A percentile compares a stretch with the other conserved stretches of the same genome.
Evolutionary conservation across 2,329 filamentous ascomycete species (phyloP).

Genomic region (Hypomyces perniciosus): DNA sequence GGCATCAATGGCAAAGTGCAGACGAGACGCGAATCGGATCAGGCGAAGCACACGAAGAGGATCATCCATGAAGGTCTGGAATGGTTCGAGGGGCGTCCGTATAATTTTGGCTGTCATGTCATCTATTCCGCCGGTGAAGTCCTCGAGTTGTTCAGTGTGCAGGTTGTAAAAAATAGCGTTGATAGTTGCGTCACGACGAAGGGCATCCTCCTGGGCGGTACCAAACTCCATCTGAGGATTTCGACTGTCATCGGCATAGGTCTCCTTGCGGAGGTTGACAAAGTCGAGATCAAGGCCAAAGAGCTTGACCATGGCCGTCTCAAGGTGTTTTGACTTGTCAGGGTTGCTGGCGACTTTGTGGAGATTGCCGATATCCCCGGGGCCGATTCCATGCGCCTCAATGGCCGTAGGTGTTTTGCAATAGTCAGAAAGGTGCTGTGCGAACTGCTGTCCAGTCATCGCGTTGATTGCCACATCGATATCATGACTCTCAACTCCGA

Average conservation of each 20-base stretch:
- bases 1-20: slow-evolving; percentile 71
- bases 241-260: slow-evolving; percentile 79
- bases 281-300: slow-evolving; percentile 87
- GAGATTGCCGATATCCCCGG: slow-evolving; percentile 62
- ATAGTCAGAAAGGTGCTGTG: slow-evolving; percentile 61
- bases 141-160: slow-evolving; percentile 71
- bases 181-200: slow-evolving; percentile 84
- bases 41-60: slow-evolving; percentile 80
- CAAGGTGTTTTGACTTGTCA: slow-evolving; percentile 93
- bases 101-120: slow-evolving; percentile 72
- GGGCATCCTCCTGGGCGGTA: slow-evolving; percentile 81
- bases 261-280: slow-evolving; percentile 90
- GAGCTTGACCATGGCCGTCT: slow-evolving; percentile 81
- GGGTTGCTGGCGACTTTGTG: slow-evolving; percentile 90
- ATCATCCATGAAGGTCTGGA: slow-evolving; percentile 91
- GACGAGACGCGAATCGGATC: slow-evolving; percentile 81
- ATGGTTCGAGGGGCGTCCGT: slow-evolving; percentile 77
- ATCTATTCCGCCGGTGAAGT: slow-evolving; percentile 71
- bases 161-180: slow-evolving; percentile 97
- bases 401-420: slow-evolving; percentile 55
- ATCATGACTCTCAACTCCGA: slow-evolving; percentile 67
- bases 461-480: slow-evolving; percentile 82
- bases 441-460: slow-evolving; percentile 76
- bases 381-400: slow-evolving; percentile 52
- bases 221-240: slow-evolving; percentile 93